Conservation (phyloP, 495 filamentous ascomycete species). For the Extremus antarcticus region DNA sequence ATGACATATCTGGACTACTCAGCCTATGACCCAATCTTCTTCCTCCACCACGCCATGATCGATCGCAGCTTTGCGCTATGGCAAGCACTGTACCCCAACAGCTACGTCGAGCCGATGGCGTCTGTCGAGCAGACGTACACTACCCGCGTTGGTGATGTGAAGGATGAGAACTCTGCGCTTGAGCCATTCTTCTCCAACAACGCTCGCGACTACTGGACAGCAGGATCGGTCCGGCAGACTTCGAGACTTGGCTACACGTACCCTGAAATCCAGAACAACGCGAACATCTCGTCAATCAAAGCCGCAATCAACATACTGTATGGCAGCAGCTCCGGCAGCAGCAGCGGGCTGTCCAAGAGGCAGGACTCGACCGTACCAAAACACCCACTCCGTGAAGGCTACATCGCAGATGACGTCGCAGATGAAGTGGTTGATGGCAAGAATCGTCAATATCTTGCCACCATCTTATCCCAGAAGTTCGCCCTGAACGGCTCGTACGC, state of each 20-base stretch:
- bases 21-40: slow-evolving; percentile 66
- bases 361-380: background rate
- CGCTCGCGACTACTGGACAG: slow-evolving; percentile 32
- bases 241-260: slow-evolving; percentile 50
- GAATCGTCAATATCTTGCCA: slow-evolving; percentile 51
- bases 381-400: background rate
- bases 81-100: slow-evolving; percentile 54
- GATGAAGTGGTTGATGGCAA: slow-evolving; percentile 8
- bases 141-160: slow-evolving; percentile 30
- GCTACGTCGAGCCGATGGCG: slow-evolving; percentile 41
- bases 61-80: slow-evolving; percentile 63
- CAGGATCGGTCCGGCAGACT: slow-evolving; percentile 23
- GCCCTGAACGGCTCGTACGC: slow-evolving; percentile 45
- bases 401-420: background rate
- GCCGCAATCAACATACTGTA: slow-evolving; percentile 45
- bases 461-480: slow-evolving; percentile 45
- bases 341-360: slow-evolving; percentile 10
- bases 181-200: slow-evolving; percentile 34
- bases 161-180: slow-evolving; percentile 29
- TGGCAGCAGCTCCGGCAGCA: slow-evolving; percentile 25
- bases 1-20: slow-evolving; percentile 56
- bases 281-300: slow-evolving; percentile 27
- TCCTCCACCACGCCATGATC: slow-evolving; percentile 52
- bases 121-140: slow-evolving; percentile 44
- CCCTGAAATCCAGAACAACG: slow-evolving; percentile 38